A percentile compares a stretch with the other conserved stretches of the same genome.
phyloP scores from a whole-genome alignment of 352 stramenopile genomes.

The Pythium periplocum region DNA sequence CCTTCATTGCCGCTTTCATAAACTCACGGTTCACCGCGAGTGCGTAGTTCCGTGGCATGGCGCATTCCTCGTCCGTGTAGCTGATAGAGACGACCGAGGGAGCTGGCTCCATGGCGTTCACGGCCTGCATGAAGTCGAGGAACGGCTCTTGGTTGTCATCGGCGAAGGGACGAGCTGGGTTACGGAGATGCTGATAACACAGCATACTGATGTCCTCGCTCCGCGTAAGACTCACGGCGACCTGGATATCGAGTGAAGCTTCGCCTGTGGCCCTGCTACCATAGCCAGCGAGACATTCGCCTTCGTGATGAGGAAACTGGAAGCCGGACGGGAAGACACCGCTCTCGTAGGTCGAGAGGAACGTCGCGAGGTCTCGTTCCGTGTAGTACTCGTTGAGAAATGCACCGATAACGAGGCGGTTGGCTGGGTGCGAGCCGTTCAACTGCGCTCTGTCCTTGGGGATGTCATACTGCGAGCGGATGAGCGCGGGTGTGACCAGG shows the following conservation, averaged over 20 bases:
- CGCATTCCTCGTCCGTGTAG: constrained; percentile 81
- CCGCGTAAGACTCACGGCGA: constrained; percentile 36
- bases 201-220: constrained; percentile 48
- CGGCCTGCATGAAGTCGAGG: constrained; percentile 57
- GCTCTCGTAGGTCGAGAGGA: constrained; percentile 27
- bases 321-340: constrained; percentile 1
- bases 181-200: constrained; percentile 53
- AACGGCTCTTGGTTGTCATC: constrained; percentile 82
- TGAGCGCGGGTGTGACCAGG: constrained; percentile 31
- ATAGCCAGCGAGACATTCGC: constrained; percentile 29
- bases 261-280: constrained; percentile 38
- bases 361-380: constrained; percentile 44
- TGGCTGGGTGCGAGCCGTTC: constrained; percentile 21
- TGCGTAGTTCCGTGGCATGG: constrained; percentile 44
- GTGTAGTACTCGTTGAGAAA: constrained; percentile 73
- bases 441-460: constrained; percentile 18
- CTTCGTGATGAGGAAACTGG: constrained; percentile 20
- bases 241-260: constrained; percentile 66
- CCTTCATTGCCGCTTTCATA: constrained; percentile 64
- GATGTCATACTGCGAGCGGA: constrained; percentile 61
- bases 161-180: constrained; percentile 33
- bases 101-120: constrained; percentile 58
- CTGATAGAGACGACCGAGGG: constrained; percentile 73
- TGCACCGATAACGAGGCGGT: constrained; percentile 57
- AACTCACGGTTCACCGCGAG: constrained; percentile 63